A percentile compares a stretch with the other conserved stretches of the same genome.
Evolutionary conservation across 106 monocot species (phyloP).

Genomic region (Dioscorea zingiberensis): DNA sequence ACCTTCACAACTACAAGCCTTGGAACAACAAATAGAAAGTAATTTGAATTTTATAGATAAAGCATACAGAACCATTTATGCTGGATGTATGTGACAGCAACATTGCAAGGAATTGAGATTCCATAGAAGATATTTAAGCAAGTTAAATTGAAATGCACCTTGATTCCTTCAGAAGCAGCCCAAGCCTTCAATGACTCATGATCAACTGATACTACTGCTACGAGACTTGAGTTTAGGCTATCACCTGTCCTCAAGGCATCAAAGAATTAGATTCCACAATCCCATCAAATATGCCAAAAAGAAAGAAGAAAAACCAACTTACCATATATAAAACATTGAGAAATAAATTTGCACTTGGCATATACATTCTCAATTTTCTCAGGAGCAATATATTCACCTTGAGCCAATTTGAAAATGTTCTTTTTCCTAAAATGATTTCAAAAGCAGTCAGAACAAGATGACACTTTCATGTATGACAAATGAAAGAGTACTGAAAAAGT

Average conservation of each 20-base stretch:
- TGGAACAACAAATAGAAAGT: no score
- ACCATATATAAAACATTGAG: slow-evolving; percentile 98
- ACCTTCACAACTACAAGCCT: no score
- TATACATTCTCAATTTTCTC: slow-evolving; percentile 99
- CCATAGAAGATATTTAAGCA: no score
- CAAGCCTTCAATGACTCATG: slow-evolving; percentile 53
- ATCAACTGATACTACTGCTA: slow-evolving; percentile 58
- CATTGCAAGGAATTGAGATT: no score
- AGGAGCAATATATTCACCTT: slow-evolving; percentile 97
- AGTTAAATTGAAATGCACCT: slow-evolving; percentile 21
- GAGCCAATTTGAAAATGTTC: slow-evolving; percentile 97
- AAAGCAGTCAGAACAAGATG: not conserved
- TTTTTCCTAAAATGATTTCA: slow-evolving; percentile 66
- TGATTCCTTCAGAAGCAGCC: slow-evolving; percentile 63
- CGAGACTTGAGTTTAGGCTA: slow-evolving; percentile 67
- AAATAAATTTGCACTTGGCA: slow-evolving; percentile 87
- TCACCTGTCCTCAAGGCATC: slow-evolving; percentile 42
- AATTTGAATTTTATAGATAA: no score
- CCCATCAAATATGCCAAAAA: not conserved
- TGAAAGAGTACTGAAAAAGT: no score
- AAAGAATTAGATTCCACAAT: not conserved
- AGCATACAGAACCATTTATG: no score
- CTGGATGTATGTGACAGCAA: no score
- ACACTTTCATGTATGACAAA: no score
- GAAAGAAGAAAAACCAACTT: slow-evolving; percentile 12